phyloP scores from a whole-genome alignment of 148 eudicot species.

The Diospyros lotus region DNA sequence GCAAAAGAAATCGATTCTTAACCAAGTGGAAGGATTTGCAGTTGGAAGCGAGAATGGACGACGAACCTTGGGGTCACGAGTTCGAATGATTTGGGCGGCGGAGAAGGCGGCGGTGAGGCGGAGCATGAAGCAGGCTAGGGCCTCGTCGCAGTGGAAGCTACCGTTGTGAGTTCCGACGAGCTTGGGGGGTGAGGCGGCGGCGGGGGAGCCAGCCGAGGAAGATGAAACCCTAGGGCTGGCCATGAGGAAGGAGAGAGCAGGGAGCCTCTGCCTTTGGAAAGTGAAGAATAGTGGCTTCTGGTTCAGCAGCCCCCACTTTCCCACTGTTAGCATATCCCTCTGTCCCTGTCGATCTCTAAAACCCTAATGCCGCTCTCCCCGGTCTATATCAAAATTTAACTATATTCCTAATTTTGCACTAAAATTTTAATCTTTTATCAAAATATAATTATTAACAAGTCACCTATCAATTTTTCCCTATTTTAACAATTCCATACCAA shows the following conservation, averaged over 20 bases:
- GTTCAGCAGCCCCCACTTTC: slow-evolving; percentile 11
- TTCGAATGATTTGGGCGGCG: slow-evolving; percentile 58
- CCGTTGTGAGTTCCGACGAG: slow-evolving; percentile 89
- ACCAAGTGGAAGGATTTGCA: background rate
- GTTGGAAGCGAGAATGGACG: background rate
- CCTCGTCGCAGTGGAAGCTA: slow-evolving; percentile 94
- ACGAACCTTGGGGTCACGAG: slow-evolving; percentile 67
- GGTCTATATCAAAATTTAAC: too few species aligned
- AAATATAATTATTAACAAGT: too few species aligned
- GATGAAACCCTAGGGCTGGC: slow-evolving; percentile 36
- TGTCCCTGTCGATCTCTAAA: too few species aligned
- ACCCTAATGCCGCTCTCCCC: too few species aligned
- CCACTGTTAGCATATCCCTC: slow-evolving; percentile 21
- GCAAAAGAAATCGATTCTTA: background rate
- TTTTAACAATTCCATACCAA: too few species aligned
- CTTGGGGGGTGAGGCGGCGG: slow-evolving; percentile 23
- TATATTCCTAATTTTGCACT: too few species aligned
- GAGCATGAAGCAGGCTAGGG: slow-evolving; percentile 91
- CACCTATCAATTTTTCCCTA: too few species aligned
- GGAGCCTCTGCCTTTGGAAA: slow-evolving; percentile 8
- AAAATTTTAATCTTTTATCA: too few species aligned
- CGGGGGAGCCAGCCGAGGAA: slow-evolving; percentile 33
- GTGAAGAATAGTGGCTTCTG: slow-evolving; percentile 9
- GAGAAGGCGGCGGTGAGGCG: slow-evolving; percentile 62
- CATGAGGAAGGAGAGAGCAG: slow-evolving; percentile 21